phyloP scores from a whole-genome alignment of 495 filamentous ascomycete genomes.

The Cercophora samala region DNA sequence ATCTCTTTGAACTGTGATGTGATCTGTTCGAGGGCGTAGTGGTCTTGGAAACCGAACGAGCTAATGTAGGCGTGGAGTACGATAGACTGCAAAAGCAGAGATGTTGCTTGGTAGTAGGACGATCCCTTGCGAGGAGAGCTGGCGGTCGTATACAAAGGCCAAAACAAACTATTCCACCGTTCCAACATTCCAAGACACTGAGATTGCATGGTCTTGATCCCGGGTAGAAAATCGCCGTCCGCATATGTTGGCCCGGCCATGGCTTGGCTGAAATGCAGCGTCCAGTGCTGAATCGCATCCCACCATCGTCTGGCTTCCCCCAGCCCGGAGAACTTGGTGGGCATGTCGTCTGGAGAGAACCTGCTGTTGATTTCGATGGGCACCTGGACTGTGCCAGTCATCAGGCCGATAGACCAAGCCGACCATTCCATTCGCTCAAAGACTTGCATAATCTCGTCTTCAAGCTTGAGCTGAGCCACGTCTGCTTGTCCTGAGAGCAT shows the following conservation, averaged over 20 bases:
- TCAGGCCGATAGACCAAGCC: slow-evolving; percentile 20
- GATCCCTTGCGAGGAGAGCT: neutral
- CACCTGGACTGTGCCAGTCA: slow-evolving; percentile 5
- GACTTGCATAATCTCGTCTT: slow-evolving; percentile 26
- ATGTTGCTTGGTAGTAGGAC: neutral
- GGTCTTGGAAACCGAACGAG: slow-evolving; percentile 4
- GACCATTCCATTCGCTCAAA: slow-evolving; percentile 28
- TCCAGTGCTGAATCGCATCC: slow-evolving; percentile 24
- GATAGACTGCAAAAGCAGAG: neutral
- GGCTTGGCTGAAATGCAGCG: slow-evolving; percentile 16
- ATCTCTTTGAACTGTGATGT: neutral
- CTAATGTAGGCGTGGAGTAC: slow-evolving; percentile 7
- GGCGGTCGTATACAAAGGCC: neutral
- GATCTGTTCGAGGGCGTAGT: neutral
- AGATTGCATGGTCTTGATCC: neutral
- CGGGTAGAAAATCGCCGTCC: neutral
- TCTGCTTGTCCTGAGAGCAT: slow-evolving; percentile 25
- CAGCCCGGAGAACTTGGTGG: slow-evolving; percentile 16
- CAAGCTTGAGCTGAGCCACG: slow-evolving; percentile 15
- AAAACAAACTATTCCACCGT: neutral
- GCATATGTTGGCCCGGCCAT: slow-evolving; percentile 2
- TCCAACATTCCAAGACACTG: neutral
- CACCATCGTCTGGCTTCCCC: slow-evolving; percentile 24
- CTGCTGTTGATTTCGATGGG: slow-evolving; percentile 4
- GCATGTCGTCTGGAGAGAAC: slow-evolving; percentile 9